Conservation (phyloP, 371 early-diverging fungal genomes). For the Entomophthora muscae region DNA sequence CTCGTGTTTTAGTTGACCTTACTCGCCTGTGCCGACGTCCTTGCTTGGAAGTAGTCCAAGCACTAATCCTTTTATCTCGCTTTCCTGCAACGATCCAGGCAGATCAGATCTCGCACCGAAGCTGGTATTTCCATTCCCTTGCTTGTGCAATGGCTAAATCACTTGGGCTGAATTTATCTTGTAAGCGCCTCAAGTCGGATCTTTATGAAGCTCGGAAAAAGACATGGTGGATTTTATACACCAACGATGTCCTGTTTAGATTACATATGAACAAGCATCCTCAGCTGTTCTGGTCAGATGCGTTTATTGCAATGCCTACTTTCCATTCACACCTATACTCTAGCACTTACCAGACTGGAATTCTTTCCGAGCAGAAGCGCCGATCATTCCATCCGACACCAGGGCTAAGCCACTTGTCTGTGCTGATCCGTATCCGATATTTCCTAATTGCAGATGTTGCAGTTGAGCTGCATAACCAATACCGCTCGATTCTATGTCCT, state of each 20-base stretch:
- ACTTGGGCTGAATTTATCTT: background rate
- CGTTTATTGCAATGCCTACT: background rate
- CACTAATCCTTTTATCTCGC: background rate
- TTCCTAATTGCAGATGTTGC: background rate
- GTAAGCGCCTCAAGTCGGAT: background rate
- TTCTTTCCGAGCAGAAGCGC: background rate
- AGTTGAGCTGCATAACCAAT: background rate
- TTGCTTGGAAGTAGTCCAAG: background rate
- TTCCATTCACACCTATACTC: constrained; percentile 2
- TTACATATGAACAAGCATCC: background rate
- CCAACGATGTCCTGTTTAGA: constrained; percentile 5
- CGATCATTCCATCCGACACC: background rate
- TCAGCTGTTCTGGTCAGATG: background rate
- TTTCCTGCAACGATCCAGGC: background rate
- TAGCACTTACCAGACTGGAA: background rate
- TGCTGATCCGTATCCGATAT: constrained; percentile 1
- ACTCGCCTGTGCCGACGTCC: background rate
- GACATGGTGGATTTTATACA: constrained; percentile 4
- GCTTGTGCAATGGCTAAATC: constrained; percentile 3
- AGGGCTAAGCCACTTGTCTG: background rate
- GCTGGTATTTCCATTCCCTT: background rate
- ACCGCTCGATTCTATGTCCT: background rate
- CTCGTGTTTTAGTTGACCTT: background rate
- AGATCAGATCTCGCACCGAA: background rate
- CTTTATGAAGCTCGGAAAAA: background rate